Conservation (phyloP, 2,329 filamentous ascomycete genomes). For the Ceratocystiopsis brevicomis region DNA sequence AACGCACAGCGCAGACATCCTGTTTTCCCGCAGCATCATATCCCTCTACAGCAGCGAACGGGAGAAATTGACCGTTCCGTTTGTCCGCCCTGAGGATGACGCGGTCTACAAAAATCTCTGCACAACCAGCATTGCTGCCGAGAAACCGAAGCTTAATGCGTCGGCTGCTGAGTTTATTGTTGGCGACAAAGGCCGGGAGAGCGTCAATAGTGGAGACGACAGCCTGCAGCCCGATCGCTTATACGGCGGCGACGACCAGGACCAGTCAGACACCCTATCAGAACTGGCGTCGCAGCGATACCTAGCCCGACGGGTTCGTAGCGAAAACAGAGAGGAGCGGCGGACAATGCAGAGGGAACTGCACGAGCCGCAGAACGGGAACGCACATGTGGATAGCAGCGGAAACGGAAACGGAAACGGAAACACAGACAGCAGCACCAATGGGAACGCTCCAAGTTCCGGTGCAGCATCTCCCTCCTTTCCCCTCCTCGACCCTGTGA, state of each 20-base stretch:
- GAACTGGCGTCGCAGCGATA: not conserved
- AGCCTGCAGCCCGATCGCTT: constrained; percentile 1
- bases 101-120: constrained; percentile 57
- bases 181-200: constrained; percentile 12
- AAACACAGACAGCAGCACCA: no score
- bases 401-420: no score
- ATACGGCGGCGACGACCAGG: constrained; percentile 1
- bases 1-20: constrained; percentile 69
- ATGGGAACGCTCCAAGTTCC: no score
- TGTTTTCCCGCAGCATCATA: constrained; percentile 84
- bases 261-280: not conserved
- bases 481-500: constrained; percentile 11
- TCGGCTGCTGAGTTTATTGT: constrained; percentile 27
- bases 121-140: constrained; percentile 37
- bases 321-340: not conserved
- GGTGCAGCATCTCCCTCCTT: no score
- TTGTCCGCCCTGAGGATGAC: constrained; percentile 83
- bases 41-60: constrained; percentile 72
- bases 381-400: no score
- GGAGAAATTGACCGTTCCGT: constrained; percentile 73
- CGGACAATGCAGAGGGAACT: not conserved
- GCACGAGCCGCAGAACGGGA: no score
- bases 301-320: not conserved
- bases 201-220: constrained; percentile 5
- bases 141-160: constrained; percentile 39